Percentiles rank a stretch among this genome's conserved stretches.
phyloP scores from a whole-genome alignment of 805 yeast genomes.

The Jamesozyma jinghongensis region DNA sequence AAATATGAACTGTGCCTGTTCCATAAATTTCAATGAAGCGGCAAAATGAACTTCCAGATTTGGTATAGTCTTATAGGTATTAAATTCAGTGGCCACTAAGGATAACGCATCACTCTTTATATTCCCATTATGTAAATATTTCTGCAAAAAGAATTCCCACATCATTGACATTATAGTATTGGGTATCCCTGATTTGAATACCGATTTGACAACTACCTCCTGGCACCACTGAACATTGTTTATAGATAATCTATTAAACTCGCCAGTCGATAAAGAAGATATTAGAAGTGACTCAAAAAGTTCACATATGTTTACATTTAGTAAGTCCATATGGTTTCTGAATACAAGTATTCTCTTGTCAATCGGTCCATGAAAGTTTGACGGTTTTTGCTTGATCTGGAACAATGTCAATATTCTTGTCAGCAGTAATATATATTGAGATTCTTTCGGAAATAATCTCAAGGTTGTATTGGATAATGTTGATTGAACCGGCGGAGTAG shows the following conservation, averaged over 20 bases:
- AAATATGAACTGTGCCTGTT: slow-evolving; percentile 11
- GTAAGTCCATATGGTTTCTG: slow-evolving; percentile 51
- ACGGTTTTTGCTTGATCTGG: slow-evolving; percentile 41
- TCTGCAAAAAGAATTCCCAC: slow-evolving; percentile 29
- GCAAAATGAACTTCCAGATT: slow-evolving; percentile 22
- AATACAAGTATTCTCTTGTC: slow-evolving; percentile 57
- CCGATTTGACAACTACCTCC: slow-evolving; percentile 43
- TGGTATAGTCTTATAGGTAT: slow-evolving; percentile 22
- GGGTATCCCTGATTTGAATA: slow-evolving; percentile 49
- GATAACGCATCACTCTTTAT: slow-evolving; percentile 25
- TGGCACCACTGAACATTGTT: slow-evolving; percentile 49
- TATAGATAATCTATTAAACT: slow-evolving; percentile 43
- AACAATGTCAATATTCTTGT: slow-evolving; percentile 42
- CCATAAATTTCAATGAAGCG: slow-evolving; percentile 14
- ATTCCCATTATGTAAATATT: slow-evolving; percentile 28
- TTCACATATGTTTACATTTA: slow-evolving; percentile 43
- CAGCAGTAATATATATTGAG: slow-evolving; percentile 33
- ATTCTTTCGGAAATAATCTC: slow-evolving; percentile 33
- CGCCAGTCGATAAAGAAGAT: slow-evolving; percentile 46
- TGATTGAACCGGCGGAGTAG: slow-evolving; percentile 23
- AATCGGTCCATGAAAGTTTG: slow-evolving; percentile 58
- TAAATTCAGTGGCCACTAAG: slow-evolving; percentile 23
- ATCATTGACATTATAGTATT: slow-evolving; percentile 49
- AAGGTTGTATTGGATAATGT: slow-evolving; percentile 31
- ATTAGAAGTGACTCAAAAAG: slow-evolving; percentile 42